A percentile compares a stretch with the other conserved stretches of the same genome.
Evolutionary conservation across 2,329 filamentous ascomycete genomes (phyloP).

Genomic region (Colletotrichum cuscutae): DNA sequence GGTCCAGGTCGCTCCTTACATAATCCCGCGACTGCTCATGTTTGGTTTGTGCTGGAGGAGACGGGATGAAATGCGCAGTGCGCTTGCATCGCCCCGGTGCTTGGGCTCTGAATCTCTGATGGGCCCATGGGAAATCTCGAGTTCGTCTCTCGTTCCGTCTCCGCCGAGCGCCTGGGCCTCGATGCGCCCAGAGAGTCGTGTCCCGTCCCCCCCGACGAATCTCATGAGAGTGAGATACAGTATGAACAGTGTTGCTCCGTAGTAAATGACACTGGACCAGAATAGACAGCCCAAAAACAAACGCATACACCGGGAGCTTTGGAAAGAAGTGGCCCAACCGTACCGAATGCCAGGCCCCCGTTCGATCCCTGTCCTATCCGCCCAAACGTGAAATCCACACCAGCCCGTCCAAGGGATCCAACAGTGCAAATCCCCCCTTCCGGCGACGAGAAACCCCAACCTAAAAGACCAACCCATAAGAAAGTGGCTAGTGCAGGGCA

Average conservation of each 20-base stretch:
- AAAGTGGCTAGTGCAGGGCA: conserved; percentile 1
- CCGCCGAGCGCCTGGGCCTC: conserved; percentile 8
- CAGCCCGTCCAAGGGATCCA: background rate
- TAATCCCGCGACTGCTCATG: background rate
- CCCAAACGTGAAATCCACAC: background rate
- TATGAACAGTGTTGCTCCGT: background rate
- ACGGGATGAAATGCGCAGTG: background rate
- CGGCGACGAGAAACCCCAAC: background rate
- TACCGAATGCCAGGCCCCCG: background rate
- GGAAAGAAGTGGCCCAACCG: background rate
- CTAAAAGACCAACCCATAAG: conserved; percentile 5
- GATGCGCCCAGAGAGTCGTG: conserved; percentile 6
- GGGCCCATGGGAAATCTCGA: background rate
- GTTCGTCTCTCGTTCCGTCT: conserved; percentile 12
- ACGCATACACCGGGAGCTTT: background rate
- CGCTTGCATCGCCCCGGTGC: background rate
- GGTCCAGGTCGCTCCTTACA: background rate
- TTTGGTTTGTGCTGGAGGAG: background rate
- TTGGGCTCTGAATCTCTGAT: background rate
- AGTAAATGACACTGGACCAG: background rate
- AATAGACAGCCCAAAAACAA: background rate
- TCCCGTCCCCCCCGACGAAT: background rate
- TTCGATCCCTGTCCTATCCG: background rate
- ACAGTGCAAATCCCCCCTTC: background rate
- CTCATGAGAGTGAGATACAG: background rate